Base-by-base conservation (phyloP, 129 eudicot species). In the Calendula officinalis region DNA sequence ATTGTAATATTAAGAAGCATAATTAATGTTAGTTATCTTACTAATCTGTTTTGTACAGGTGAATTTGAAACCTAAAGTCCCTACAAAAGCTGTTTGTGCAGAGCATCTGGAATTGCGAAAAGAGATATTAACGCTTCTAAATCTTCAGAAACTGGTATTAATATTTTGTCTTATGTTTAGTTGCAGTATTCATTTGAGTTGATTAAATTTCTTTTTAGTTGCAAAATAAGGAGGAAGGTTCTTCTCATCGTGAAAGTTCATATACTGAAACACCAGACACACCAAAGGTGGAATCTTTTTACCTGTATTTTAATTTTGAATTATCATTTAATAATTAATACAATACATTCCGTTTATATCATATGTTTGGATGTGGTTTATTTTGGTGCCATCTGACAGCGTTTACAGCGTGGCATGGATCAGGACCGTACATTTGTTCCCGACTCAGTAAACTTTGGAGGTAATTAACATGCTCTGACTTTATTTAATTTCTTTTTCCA, bases 51-150 rank as follows among this genome's bases (percentile, higher is more conserved):
- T 12, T 17, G 15, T 59, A 47, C 77, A 91, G 98, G 90, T 91
- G 56, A 91, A 91, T 81, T 79, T 85, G 84, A 91, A 91, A 73
- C 98, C 98, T 51, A 91, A 85, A 81, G 96, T 91, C 74, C 98
- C 96, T 32, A 91, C 98, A 16, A 91, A 85, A 76, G 86, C 94
- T 60, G 98, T 91, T 35, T 91, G 98, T 63, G 86, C 94, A 5
- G 98, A 91, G 85, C 98, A 91, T 84, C 88, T 91, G 74, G 98
- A 91, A 76, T 71, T 91, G 74, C 77, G 98, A 70, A 87, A 81
- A 80, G 98, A 91, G 72, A 91, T 91, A 78, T 53, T 91, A 50
- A 87, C 96, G 46, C 83, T 91, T 50, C 64, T 87, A 71, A 91
- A 81, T 75, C 96, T 91, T 77, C 98, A 91, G 78, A 91, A 83